Percentiles rank a stretch among this genome's conserved stretches.
These are phyloP conservation scores for Thymus quinquecostatus DNA, from an alignment of 257 asterid species.

Conservation along the genomic window DNA sequence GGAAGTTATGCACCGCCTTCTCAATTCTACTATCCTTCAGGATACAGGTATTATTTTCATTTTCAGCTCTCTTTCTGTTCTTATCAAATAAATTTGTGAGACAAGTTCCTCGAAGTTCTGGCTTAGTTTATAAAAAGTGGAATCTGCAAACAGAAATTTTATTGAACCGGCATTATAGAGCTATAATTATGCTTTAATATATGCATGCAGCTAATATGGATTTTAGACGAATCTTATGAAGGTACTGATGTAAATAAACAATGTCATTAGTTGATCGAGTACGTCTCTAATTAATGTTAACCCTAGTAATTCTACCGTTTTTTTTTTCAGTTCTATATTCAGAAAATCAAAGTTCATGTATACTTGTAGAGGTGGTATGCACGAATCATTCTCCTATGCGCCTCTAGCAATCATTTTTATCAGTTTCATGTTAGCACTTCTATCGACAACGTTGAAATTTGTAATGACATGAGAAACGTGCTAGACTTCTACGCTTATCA, in stretches of 20 bases:
- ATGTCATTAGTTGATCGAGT: neutral
- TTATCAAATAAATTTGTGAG: slow-evolving; percentile 23
- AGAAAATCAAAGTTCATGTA: neutral
- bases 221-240: neutral
- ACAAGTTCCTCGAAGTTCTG: neutral
- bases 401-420: neutral
- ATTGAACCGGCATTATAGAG: neutral
- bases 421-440: neutral
- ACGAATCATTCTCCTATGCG: slow-evolving; percentile 1
- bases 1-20: slow-evolving; percentile 64
- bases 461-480: slow-evolving; percentile 14
- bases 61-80: slow-evolving; percentile 16
- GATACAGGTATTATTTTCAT: slow-evolving; percentile 58
- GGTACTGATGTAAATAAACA: neutral
- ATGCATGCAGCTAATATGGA: neutral
- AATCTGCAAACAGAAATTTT: slow-evolving; percentile 8
- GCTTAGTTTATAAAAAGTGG: neutral
- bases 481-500: neutral
- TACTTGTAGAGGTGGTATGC: slow-evolving; percentile 2
- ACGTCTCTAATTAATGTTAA: slow-evolving; percentile 2
- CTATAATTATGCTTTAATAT: neutral
- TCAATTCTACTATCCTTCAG: slow-evolving; percentile 58
- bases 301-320: neutral
- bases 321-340: neutral
- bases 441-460: neutral